Conservation (phyloP, 352 stramenopile genomes). For the Globisporangium iwayamae region DNA sequence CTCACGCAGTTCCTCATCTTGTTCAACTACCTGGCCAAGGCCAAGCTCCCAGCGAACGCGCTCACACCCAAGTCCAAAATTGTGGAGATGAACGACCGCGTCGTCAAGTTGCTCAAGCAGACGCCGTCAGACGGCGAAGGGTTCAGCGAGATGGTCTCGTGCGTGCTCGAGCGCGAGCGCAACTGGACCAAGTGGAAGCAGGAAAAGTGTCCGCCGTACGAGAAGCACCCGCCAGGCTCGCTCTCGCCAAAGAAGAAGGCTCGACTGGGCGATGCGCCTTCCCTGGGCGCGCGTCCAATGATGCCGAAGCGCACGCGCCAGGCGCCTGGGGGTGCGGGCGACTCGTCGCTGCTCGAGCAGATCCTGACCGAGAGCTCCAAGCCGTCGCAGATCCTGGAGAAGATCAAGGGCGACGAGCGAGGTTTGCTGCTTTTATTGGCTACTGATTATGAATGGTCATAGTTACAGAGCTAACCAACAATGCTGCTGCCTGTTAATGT, state of each 20-base stretch:
- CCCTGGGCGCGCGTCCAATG: slow-evolving; percentile 16
- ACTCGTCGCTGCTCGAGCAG: slow-evolving; percentile 64
- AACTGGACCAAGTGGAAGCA: slow-evolving; percentile 92
- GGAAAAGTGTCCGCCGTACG: slow-evolving; percentile 82
- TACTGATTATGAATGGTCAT: too few relatives aligned
- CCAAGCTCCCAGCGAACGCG: slow-evolving; percentile 44
- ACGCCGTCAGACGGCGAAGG: slow-evolving; percentile 83
- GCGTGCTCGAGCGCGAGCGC: slow-evolving; percentile 83
- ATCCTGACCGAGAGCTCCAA: slow-evolving; percentile 79
- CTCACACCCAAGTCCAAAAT: slow-evolving; percentile 62
- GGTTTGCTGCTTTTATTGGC: slow-evolving; percentile 17
- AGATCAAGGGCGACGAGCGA: slow-evolving; percentile 67
- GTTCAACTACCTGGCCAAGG: slow-evolving; percentile 65
- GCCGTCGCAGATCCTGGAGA: slow-evolving; percentile 64
- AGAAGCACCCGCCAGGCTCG: slow-evolving; percentile 37
- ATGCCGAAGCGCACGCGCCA: slow-evolving; percentile 23
- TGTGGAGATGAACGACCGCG: slow-evolving; percentile 59
- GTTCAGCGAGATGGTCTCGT: slow-evolving; percentile 86
- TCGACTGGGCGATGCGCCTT: slow-evolving; percentile 33
- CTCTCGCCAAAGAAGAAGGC: slow-evolving; percentile 33
- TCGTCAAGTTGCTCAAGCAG: slow-evolving; percentile 74
- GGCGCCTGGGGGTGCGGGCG: slow-evolving; percentile 7
- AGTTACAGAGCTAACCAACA: neutral
- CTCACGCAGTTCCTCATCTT: slow-evolving; percentile 85
- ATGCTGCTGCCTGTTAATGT: slow-evolving; percentile 1